Conservation (phyloP, 306 rosid genomes). For the Casuarina glauca region DNA sequence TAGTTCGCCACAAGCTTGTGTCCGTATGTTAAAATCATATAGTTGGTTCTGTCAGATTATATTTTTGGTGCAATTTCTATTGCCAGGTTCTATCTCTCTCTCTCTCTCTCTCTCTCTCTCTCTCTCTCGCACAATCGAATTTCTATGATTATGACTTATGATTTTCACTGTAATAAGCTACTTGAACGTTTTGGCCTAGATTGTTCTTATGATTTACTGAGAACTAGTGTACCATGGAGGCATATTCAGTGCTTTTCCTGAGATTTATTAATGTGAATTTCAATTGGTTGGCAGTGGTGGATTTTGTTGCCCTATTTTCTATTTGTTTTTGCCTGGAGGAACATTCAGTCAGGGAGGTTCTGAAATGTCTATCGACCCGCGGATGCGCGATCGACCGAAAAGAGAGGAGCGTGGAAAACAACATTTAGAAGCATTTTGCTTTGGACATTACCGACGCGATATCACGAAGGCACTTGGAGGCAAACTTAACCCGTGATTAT, state of each 20-base stretch:
- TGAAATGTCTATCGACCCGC: too few relatives aligned
- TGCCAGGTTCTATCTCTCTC: slow-evolving; percentile 23
- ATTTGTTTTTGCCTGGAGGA: not conserved
- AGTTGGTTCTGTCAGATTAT: slow-evolving; percentile 10
- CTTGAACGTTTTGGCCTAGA: slow-evolving; percentile 3
- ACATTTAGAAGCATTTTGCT: not conserved
- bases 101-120: slow-evolving; percentile 1
- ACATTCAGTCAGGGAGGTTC: too few relatives aligned
- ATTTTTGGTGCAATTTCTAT: slow-evolving; percentile 3
- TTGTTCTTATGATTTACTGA: not conserved
- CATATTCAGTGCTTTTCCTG: slow-evolving; percentile 1
- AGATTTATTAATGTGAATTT: slow-evolving; percentile 5
- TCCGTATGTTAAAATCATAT: not conserved
- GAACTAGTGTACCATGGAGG: not conserved
- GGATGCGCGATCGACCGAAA: too few relatives aligned
- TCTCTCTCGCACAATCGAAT: not conserved
- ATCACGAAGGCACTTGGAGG: not conserved
- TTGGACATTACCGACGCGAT: not conserved
- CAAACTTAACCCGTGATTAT: not conserved
- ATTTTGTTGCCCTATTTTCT: not conserved
- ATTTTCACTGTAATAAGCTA: slow-evolving; percentile 19
- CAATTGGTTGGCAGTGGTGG: not conserved
- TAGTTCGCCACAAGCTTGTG: slow-evolving; percentile 12
- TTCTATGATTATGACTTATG: slow-evolving; percentile 5
- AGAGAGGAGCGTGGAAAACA: not conserved